Base-by-base conservation (phyloP, 2,329 filamentous ascomycete species). In the Sordariomycetes sp. region DNA sequence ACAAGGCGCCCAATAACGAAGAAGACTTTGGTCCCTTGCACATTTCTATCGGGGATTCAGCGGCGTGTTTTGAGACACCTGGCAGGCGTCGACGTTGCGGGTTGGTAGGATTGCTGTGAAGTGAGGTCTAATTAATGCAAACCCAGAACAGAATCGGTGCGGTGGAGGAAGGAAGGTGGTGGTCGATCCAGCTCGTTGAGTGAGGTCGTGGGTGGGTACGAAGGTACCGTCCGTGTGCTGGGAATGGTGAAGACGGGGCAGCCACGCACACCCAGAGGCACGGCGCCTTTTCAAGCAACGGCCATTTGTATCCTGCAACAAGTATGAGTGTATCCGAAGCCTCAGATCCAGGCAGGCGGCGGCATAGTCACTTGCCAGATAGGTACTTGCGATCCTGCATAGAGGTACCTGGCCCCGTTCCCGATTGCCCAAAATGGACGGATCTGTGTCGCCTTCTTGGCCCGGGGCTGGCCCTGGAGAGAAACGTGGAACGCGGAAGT, bases 171-270 rank as follows among this genome's bases (percentile, higher is more conserved):
- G 48, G 48, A 18, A 37, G 32, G 32, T 50, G 55, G 55, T 34
- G 43, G 50, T 50, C 25, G 43, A 43, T 22, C 35, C n/a, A n/a
- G n/a, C n/a, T 43, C 37, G 12, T 22, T 50, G n/a, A 50, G 46
- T 50, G 55, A 57, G 55, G 55, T 57, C 48, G 46, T 43, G 48
- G 55, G 55, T 57, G 55, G 55, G 55, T 57, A 57, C 55, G 48
- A 28, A 53, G 46, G 55, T 53, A 57, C 55, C 54, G 55, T 57
- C 43, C 43, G 55, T 57, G 55, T 57, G 40, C 43, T 51, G 40
- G 40, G 14, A 46, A 46, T n/a, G n/a, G 40, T n/a, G n/a, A 46
- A 46, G 40, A 48, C 55, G 25, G 48, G 43, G 34, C 43, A 24
- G 20, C 24, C 46, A 55, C 35, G 25, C 43, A 32, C 28, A 32